phyloP scores from a whole-genome alignment of 2,329 filamentous ascomycete genomes.

The Fusarium proliferatum region DNA sequence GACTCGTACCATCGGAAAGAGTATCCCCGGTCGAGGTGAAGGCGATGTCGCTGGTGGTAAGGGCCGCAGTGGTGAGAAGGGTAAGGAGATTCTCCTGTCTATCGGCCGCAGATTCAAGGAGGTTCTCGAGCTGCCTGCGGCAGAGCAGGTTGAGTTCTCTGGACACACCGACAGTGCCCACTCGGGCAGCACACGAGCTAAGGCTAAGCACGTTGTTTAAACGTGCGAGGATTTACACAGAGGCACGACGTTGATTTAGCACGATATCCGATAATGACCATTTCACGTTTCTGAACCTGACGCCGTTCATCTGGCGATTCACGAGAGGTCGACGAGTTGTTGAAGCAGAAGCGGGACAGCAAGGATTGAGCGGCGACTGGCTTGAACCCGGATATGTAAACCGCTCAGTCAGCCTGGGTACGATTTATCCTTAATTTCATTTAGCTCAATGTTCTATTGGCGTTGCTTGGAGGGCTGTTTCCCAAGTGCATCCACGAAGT shows the following conservation, averaged over 20 bases:
- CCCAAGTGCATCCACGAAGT: slow-evolving; percentile 36
- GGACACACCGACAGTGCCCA: slow-evolving; percentile 96
- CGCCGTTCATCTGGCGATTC: slow-evolving; percentile 26
- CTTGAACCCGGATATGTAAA: slow-evolving; percentile 10
- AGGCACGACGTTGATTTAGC: slow-evolving; percentile 41
- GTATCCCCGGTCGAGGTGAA: slow-evolving; percentile 79
- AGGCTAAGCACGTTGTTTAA: slow-evolving; percentile 91
- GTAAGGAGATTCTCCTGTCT: slow-evolving; percentile 82
- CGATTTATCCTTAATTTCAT: slow-evolving; percentile 36
- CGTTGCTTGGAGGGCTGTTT: slow-evolving; percentile 48
- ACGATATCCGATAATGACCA: slow-evolving; percentile 45
- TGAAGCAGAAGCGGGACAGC: slow-evolving; percentile 19
- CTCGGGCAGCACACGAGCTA: slow-evolving; percentile 92
- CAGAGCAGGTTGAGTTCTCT: slow-evolving; percentile 90
- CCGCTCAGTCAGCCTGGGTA: slow-evolving; percentile 17
- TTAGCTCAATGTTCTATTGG: slow-evolving; percentile 46
- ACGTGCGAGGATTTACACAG: slow-evolving; percentile 15
- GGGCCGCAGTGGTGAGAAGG: slow-evolving; percentile 82
- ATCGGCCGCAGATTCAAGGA: slow-evolving; percentile 96
- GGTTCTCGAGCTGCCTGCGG: slow-evolving; percentile 80
- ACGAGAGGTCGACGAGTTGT: slow-evolving; percentile 22
- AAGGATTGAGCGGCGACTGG: slow-evolving; percentile 21
- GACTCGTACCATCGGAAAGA: slow-evolving; percentile 94
- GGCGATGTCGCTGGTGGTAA: slow-evolving; percentile 80
- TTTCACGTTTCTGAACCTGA: slow-evolving; percentile 36